phyloP scores from a whole-genome alignment of 2,329 filamentous ascomycete species.

The Neonectria faginata region DNA sequence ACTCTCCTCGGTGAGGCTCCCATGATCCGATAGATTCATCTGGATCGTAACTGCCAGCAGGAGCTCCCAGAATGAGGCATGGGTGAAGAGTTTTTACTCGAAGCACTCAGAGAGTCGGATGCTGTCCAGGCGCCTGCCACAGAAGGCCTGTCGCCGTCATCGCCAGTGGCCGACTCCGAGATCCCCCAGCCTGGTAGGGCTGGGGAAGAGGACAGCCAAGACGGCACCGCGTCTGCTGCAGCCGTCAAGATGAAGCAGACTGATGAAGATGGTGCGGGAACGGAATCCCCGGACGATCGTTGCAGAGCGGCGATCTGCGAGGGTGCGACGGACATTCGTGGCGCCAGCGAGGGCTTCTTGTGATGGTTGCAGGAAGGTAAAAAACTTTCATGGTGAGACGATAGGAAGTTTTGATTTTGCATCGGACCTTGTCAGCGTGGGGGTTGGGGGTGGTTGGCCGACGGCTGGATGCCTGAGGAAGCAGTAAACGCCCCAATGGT shows the following conservation, averaged over 20 bases:
- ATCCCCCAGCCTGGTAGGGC: conserved; percentile 12
- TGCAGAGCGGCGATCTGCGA: conserved; percentile 37
- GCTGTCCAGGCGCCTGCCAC: conserved; percentile 13
- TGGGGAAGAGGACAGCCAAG: conserved; percentile 1
- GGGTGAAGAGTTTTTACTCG: conserved; percentile 19
- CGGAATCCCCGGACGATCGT: conserved; percentile 24
- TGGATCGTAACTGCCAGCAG: background rate
- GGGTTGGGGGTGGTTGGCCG: conserved; percentile 34
- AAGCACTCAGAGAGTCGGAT: background rate
- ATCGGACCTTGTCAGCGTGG: conserved; percentile 46
- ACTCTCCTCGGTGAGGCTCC: background rate
- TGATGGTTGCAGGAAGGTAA: conserved; percentile 42
- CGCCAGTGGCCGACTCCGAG: conserved; percentile 14
- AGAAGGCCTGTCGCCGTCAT: conserved; percentile 6
- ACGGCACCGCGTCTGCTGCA: conserved; percentile 4
- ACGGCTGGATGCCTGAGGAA: conserved; percentile 25
- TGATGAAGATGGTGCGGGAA: background rate
- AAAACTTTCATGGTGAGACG: conserved; percentile 29
- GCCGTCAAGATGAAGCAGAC: conserved; percentile 9
- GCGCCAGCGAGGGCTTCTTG: conserved; percentile 36
- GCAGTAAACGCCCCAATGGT: conserved; percentile 31
- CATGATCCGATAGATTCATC: conserved; percentile 11
- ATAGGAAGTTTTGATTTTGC: conserved; percentile 47
- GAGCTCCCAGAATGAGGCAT: background rate
- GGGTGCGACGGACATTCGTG: conserved; percentile 33